These are phyloP conservation scores for Phycomyces blakesleeanus DNA, from an alignment of 192 early-diverging fungal species.

Conservation along the genomic window DNA sequence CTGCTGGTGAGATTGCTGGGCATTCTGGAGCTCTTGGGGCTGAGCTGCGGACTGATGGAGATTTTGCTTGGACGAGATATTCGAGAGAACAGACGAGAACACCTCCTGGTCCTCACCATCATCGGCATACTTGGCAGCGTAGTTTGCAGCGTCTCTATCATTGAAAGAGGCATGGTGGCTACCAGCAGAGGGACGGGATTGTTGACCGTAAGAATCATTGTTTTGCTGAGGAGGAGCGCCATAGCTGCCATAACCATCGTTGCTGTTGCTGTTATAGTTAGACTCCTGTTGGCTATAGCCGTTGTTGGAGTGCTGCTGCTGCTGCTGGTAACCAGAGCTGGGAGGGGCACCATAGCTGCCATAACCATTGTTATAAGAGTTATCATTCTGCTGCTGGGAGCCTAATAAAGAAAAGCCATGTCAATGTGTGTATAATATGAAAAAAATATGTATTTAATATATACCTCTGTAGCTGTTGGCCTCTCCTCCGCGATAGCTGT, in stretches of 20 bases:
- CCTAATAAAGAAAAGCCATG: not conserved
- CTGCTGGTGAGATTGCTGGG: slow-evolving; percentile 15
- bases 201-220: not conserved
- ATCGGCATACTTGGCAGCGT: slow-evolving; percentile 15
- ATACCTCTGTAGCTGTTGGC: not conserved
- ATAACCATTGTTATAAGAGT: slow-evolving; percentile 1
- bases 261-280: not conserved
- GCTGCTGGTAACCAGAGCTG: not conserved
- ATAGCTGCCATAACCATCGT: not conserved
- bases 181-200: not conserved
- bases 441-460: not conserved
- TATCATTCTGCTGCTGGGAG: not conserved
- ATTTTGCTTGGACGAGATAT: not conserved
- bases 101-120: slow-evolving; percentile 13
- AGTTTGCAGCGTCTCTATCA: slow-evolving; percentile 9
- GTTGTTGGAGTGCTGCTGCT: not conserved
- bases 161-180: not conserved
- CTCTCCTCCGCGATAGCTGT: slow-evolving; percentile 1
- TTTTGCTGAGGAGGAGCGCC: not conserved
- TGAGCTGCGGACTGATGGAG: slow-evolving; percentile 2
- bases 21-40: slow-evolving; percentile 12
- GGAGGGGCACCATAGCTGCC: too few relatives aligned
- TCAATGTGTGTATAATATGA: too few relatives aligned
- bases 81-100: slow-evolving; percentile 15
- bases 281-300: not conserved